Conservation (phyloP, 2,329 filamentous ascomycete genomes). For the Nigrospora sphaerica region DNA sequence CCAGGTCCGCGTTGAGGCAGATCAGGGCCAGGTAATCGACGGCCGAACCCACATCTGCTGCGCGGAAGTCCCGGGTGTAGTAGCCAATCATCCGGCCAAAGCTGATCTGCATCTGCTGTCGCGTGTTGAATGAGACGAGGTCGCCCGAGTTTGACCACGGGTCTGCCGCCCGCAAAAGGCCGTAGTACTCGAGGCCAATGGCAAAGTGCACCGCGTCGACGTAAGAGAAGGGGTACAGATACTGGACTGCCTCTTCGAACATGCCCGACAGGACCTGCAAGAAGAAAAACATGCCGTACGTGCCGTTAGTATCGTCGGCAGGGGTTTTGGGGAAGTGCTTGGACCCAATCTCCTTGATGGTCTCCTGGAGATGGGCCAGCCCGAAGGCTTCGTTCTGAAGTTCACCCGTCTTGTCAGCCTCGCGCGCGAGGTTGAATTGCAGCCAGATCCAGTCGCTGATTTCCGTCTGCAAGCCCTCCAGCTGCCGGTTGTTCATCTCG, state of each 20-base stretch:
- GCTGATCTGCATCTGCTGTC: constrained; percentile 75
- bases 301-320: constrained; percentile 65
- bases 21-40: constrained; percentile 91
- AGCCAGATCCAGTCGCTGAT: constrained; percentile 69
- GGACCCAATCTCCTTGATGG: constrained; percentile 81
- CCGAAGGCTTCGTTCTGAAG: constrained; percentile 61
- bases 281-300: constrained; percentile 88
- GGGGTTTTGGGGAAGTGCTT: constrained; percentile 82
- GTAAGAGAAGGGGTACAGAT: constrained; percentile 86
- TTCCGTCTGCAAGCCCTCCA: constrained; percentile 56
- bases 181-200: constrained; percentile 82
- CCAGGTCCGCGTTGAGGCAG: constrained; percentile 81
- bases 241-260: constrained; percentile 89
- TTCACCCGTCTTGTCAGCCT: constrained; percentile 56
- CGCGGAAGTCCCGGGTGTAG: constrained; percentile 93
- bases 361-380: constrained; percentile 63
- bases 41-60: constrained; percentile 79
- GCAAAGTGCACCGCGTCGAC: constrained; percentile 93
- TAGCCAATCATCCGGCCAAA: constrained; percentile 90
- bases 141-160: constrained; percentile 69
- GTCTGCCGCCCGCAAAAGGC: constrained; percentile 79
- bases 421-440: constrained; percentile 62
- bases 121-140: constrained; percentile 57
- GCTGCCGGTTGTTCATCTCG: constrained; percentile 56
- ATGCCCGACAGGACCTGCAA: constrained; percentile 84